Conservation (phyloP, 169 alveolate species). For the Pseudocohnilembus persalinus region DNA sequence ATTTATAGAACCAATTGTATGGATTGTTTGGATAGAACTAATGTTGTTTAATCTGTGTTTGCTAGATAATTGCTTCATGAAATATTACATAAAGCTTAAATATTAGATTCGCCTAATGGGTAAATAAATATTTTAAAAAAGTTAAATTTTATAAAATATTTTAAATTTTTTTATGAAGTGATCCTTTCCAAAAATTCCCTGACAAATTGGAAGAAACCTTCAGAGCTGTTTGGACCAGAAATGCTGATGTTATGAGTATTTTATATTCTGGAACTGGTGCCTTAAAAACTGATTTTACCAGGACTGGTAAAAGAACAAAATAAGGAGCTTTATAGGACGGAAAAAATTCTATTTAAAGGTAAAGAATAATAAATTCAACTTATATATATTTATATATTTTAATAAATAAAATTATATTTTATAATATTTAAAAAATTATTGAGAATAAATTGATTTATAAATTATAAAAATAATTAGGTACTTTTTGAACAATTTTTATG, state of each 20-base stretch:
- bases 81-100: constrained; percentile 53
- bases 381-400: too few species aligned
- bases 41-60: constrained; percentile 90
- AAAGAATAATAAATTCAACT: too few species aligned
- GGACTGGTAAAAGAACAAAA: constrained; percentile 88
- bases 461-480: constrained; percentile 42
- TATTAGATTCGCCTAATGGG: constrained; percentile 34
- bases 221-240: constrained; percentile 89
- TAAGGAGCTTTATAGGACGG: constrained; percentile 88
- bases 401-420: too few species aligned
- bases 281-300: constrained; percentile 90
- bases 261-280: constrained; percentile 94
- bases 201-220: constrained; percentile 76
- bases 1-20: constrained; percentile 97
- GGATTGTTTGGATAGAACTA: constrained; percentile 98
- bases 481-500: constrained; percentile 76
- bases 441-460: too few species aligned
- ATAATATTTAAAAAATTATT: too few species aligned
- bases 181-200: constrained; percentile 76
- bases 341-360: constrained; percentile 51
- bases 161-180: constrained; percentile 23
- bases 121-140: neutral
- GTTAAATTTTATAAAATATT: neutral
- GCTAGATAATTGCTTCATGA: constrained; percentile 72
- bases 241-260: constrained; percentile 87